These are phyloP conservation scores for Paecilomyces sp. DNA, from an alignment of 2,329 filamentous ascomycete species.

Conservation along the genomic window DNA sequence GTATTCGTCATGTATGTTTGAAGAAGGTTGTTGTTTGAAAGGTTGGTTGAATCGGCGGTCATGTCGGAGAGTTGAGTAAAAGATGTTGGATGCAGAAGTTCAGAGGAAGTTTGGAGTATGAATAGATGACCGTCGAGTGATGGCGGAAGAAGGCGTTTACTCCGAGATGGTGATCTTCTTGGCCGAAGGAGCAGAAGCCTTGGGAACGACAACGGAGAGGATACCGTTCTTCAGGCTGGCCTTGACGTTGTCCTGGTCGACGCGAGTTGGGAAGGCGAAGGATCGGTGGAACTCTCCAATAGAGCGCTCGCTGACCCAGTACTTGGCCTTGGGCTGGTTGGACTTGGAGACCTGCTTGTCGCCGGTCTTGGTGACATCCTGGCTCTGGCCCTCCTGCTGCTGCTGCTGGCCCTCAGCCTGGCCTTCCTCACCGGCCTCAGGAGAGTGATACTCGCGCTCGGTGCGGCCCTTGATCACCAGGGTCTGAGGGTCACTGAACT, in stretches of 20 bases:
- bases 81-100: background rate
- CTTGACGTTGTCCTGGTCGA: constrained; percentile 53
- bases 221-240: constrained; percentile 54
- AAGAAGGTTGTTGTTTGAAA: background rate
- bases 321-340: constrained; percentile 23
- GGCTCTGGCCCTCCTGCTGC: constrained; percentile 4
- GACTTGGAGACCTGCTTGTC: constrained; percentile 15
- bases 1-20: background rate
- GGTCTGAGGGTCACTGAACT: constrained; percentile 42
- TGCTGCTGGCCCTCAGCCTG: constrained; percentile 14
- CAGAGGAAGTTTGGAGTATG: background rate
- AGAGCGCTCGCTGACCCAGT: constrained; percentile 52
- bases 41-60: background rate
- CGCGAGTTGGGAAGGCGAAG: constrained; percentile 49
- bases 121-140: background rate
- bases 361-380: constrained; percentile 23
- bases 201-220: constrained; percentile 49
- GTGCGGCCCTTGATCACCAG: constrained; percentile 39
- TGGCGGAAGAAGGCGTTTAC: constrained; percentile 22
- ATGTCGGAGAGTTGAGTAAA: background rate
- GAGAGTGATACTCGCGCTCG: constrained; percentile 28
- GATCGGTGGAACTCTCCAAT: constrained; percentile 51
- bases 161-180: constrained; percentile 48
- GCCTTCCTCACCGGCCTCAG: constrained; percentile 33
- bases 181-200: constrained; percentile 40